A percentile compares a stretch with the other conserved stretches of the same genome.
Conservation (phyloP, 352 stramenopile species). For the Globisporangium mamillatum region DNA sequence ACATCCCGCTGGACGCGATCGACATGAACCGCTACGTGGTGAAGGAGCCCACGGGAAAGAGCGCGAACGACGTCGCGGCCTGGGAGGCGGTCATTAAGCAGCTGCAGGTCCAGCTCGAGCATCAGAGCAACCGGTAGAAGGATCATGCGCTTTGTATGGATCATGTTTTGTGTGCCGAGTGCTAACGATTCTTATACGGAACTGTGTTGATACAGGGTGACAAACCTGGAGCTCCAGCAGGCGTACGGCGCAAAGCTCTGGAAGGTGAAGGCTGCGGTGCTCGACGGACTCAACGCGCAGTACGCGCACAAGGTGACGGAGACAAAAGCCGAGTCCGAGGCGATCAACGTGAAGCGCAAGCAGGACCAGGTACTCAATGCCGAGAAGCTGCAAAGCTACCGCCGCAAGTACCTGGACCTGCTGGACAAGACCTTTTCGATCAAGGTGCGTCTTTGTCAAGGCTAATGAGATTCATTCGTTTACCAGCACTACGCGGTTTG, state of each 20-base stretch:
- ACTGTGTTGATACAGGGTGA: constrained; percentile 29
- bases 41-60: constrained; percentile 36
- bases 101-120: constrained; percentile 50
- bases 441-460: constrained; percentile 27
- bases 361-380: constrained; percentile 69
- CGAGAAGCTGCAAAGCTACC: constrained; percentile 53
- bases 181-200: constrained; percentile 8
- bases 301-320: constrained; percentile 41
- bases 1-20: constrained; percentile 65
- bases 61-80: constrained; percentile 33
- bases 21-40: constrained; percentile 73
- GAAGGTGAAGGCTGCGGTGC: constrained; percentile 56
- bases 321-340: constrained; percentile 35
- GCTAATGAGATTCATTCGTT: neutral
- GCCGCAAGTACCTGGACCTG: constrained; percentile 56
- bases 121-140: constrained; percentile 53
- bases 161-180: neutral
- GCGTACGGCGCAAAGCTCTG: constrained; percentile 65
- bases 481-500: neutral
- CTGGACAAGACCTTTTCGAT: constrained; percentile 65
- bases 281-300: constrained; percentile 65
- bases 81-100: constrained; percentile 56
- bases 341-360: constrained; percentile 61
- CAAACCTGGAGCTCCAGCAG: constrained; percentile 77
- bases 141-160: neutral